A percentile compares a stretch with the other conserved stretches of the same genome.
Evolutionary conservation across 2,329 filamentous ascomycete genomes (phyloP).

Genomic region (Arthrobotrys iridis): DNA sequence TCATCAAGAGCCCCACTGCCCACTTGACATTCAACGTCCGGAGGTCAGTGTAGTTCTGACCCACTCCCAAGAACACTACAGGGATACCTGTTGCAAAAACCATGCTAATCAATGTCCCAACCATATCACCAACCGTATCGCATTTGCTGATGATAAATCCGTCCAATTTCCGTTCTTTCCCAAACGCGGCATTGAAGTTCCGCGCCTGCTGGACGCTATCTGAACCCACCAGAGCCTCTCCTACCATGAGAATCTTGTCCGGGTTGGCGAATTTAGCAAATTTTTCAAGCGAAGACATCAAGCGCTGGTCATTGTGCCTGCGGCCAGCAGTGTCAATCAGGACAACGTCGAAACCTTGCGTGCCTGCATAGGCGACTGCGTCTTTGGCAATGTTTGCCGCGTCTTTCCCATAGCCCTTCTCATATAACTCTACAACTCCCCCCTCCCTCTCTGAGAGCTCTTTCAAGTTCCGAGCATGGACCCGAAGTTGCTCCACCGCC

Average conservation of each 20-base stretch:
- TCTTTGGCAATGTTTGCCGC: slow-evolving; percentile 95
- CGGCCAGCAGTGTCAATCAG: slow-evolving; percentile 96
- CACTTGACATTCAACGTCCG: slow-evolving; percentile 58
- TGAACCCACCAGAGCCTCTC: slow-evolving; percentile 89
- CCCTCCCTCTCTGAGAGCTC: slow-evolving; percentile 87
- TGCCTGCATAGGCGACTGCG: slow-evolving; percentile 81
- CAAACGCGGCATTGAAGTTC: slow-evolving; percentile 95
- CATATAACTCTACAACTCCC: slow-evolving; percentile 87
- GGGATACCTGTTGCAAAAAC: slow-evolving; percentile 97
- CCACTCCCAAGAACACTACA: slow-evolving; percentile 82
- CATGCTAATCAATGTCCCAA: slow-evolving; percentile 87
- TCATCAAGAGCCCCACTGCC: slow-evolving; percentile 58
- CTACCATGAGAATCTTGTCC: slow-evolving; percentile 98
- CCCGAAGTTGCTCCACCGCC: slow-evolving; percentile 94
- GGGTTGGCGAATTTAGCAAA: slow-evolving; percentile 96
- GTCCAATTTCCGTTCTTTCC: slow-evolving; percentile 79
- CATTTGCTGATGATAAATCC: slow-evolving; percentile 99
- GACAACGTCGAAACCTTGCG: slow-evolving; percentile 86
- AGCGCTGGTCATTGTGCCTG: slow-evolving; percentile 90
- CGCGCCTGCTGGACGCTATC: slow-evolving; percentile 94
- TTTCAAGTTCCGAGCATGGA: slow-evolving; percentile 91
- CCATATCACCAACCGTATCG: slow-evolving; percentile 98
- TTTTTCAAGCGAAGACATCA: slow-evolving; percentile 97
- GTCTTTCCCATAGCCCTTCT: slow-evolving; percentile 98
- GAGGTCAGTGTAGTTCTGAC: slow-evolving; percentile 58